Evolutionary conservation across 495 filamentous ascomycete species (phyloP), one percentile per base, ranked within the genome.

Genomic region (Opeltia flavorubescens): DNA sequence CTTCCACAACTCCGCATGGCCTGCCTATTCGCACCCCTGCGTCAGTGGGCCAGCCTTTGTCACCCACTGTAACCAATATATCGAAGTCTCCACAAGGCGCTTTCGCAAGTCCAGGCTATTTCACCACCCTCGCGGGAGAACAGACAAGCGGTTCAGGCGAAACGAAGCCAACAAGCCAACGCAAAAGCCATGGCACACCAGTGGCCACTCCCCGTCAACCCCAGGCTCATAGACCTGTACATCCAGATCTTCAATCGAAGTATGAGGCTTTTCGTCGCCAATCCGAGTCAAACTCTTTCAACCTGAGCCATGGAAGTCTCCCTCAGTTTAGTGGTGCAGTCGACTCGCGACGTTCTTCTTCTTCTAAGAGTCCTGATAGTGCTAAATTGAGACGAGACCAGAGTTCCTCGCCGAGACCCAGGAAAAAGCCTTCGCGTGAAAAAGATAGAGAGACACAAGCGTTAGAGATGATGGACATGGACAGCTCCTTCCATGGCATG

Each of bases 91-190:
- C 38, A 4, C 38, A 41, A 21, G 20, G 18, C 7, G 12, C 38
- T 26, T 62, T 71, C 5, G 59, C 80, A 17, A 86, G 82, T 57
- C 81, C 85, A 17, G 86, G 81, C 58, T 94, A 95, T 62, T 95
- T 95, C 53, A 81, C n/a, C n/a, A n/a, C 80, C 38, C 70, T 91
- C 40, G 65, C 70, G 25, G 64, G 83, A 44, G 82, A 89, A 34
- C 67, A 74, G 26, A 49, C 62, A 20, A 66, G 55, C 39, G 79
- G 83, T 51, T 61, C 72, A n/a, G 67, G 74, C 44, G 70, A 77
- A 41, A 82, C 81, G 1, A 69, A 68, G 40, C 65, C 69, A 34
- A 64, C 77, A 17, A 61, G 73, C 41, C 50, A 65, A 5, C 75
- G 74, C 48, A 75, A 77, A 52, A 81, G 82, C 63, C 88, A 82